phyloP scores from a whole-genome alignment of 2,329 filamentous ascomycete species.

The Diaporthe sp. region DNA sequence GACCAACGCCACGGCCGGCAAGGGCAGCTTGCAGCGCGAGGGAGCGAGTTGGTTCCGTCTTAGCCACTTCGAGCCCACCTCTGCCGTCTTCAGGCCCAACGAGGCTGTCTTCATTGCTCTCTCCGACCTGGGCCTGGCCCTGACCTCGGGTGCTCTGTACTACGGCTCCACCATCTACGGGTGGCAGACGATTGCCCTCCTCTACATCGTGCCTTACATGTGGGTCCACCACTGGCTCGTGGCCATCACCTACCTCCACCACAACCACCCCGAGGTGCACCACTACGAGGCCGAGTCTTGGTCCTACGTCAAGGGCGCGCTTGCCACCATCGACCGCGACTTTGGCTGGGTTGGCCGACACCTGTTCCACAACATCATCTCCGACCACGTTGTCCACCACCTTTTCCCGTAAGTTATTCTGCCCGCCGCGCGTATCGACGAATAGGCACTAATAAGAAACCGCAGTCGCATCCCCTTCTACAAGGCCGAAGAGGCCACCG shows the following conservation, averaged over 20 bases:
- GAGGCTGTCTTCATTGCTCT: slow-evolving; percentile 70
- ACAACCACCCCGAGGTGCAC: slow-evolving; percentile 73
- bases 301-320: slow-evolving; percentile 74
- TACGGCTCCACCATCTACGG: slow-evolving; percentile 67
- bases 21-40: slow-evolving; percentile 62
- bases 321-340: slow-evolving; percentile 74
- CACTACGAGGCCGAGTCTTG: slow-evolving; percentile 72
- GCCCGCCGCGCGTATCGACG: background rate
- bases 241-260: slow-evolving; percentile 82
- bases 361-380: slow-evolving; percentile 77
- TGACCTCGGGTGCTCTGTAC: slow-evolving; percentile 66
- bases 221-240: slow-evolving; percentile 83
- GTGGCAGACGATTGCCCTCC: slow-evolving; percentile 67
- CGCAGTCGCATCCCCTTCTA: slow-evolving; percentile 70
- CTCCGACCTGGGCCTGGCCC: slow-evolving; percentile 71
- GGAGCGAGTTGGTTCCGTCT: slow-evolving; percentile 56
- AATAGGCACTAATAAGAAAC: slow-evolving; percentile 30
- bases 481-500: slow-evolving; percentile 70
- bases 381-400: slow-evolving; percentile 75
- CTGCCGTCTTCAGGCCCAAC: slow-evolving; percentile 70
- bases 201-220: slow-evolving; percentile 76
- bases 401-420: slow-evolving; percentile 64
- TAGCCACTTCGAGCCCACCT: slow-evolving; percentile 74
- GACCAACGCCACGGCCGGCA: slow-evolving; percentile 68
- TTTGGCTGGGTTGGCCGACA: slow-evolving; percentile 76